phyloP scores from a whole-genome alignment of 768 basidiomycete species.

The Amanita molliuscula region DNA sequence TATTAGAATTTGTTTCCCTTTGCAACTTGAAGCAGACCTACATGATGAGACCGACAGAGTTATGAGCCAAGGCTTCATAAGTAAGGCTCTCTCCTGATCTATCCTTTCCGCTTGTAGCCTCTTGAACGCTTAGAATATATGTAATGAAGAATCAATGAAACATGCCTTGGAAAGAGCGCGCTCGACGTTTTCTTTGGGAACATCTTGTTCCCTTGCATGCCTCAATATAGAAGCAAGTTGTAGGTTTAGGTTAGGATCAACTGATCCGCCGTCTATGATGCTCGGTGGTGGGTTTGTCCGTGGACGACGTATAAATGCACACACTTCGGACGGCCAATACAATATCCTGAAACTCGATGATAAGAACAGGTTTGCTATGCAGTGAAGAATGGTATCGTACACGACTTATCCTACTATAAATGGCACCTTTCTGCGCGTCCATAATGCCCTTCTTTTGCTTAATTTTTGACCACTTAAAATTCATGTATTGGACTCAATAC shows the following conservation, averaged over 20 bases:
- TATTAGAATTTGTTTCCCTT: slow-evolving; percentile 9
- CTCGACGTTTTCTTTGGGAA: slow-evolving; percentile 64
- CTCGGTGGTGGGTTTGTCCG: slow-evolving; percentile 3
- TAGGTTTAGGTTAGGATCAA: slow-evolving; percentile 43
- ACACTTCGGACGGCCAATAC: slow-evolving; percentile 48
- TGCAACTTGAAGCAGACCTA: slow-evolving; percentile 20
- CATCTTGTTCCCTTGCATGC: slow-evolving; percentile 42
- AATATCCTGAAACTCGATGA: slow-evolving; percentile 38
- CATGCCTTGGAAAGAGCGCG: slow-evolving; percentile 47
- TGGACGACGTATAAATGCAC: slow-evolving; percentile 9
- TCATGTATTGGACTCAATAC: not conserved
- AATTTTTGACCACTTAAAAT: slow-evolving; percentile 63
- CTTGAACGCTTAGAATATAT: slow-evolving; percentile 1
- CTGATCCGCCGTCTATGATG: slow-evolving; percentile 41
- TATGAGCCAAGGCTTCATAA: slow-evolving; percentile 53
- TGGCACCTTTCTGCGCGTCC: slow-evolving; percentile 46
- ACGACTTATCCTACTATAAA: slow-evolving; percentile 45
- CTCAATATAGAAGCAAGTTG: slow-evolving; percentile 45
- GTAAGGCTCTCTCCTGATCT: slow-evolving; percentile 34
- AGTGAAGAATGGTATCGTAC: slow-evolving; percentile 25
- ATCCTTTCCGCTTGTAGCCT: slow-evolving; percentile 42
- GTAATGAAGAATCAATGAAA: not conserved
- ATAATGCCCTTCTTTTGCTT: slow-evolving; percentile 59
- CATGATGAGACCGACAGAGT: slow-evolving; percentile 57
- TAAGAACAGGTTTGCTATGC: not conserved